phyloP scores from a whole-genome alignment of 2,329 filamentous ascomycete genomes.

The Trichoderma pleuroti region DNA sequence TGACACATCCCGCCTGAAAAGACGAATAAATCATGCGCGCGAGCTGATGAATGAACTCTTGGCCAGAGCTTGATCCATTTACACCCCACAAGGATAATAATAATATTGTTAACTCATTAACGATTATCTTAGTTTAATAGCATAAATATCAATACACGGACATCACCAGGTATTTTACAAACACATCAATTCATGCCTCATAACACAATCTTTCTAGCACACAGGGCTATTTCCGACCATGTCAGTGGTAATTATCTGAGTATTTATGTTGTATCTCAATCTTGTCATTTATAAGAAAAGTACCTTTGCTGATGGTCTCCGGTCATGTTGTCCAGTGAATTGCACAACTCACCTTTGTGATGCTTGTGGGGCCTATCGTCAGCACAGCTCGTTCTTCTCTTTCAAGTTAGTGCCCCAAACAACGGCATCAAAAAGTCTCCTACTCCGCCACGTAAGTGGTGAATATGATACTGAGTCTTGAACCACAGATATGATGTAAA shows the following conservation, averaged over 20 bases:
- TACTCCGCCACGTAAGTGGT: not conserved
- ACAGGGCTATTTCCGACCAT: too few species aligned
- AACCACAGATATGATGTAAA: not conserved
- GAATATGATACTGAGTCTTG: not conserved
- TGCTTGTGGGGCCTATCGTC: not conserved
- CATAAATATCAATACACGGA: too few species aligned
- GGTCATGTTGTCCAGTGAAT: not conserved
- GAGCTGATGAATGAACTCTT: not conserved
- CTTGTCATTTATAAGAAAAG: too few species aligned
- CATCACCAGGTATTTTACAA: too few species aligned
- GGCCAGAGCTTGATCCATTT: too few species aligned
- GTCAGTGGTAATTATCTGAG: too few species aligned
- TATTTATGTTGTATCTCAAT: too few species aligned
- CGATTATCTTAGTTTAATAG: too few species aligned
- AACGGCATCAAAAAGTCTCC: not conserved
- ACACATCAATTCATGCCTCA: too few species aligned
- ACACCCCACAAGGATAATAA: too few species aligned
- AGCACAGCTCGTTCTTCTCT: not conserved
- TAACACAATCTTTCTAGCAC: too few species aligned
- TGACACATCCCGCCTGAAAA: not conserved
- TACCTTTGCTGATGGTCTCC: not conserved
- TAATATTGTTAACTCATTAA: too few species aligned
- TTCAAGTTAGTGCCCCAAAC: not conserved
- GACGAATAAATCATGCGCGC: not conserved
- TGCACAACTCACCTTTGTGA: not conserved